These are phyloP conservation scores for Closterium sp. DNA, from an alignment of 139 green algal genomes.

Conservation along the genomic window DNA sequence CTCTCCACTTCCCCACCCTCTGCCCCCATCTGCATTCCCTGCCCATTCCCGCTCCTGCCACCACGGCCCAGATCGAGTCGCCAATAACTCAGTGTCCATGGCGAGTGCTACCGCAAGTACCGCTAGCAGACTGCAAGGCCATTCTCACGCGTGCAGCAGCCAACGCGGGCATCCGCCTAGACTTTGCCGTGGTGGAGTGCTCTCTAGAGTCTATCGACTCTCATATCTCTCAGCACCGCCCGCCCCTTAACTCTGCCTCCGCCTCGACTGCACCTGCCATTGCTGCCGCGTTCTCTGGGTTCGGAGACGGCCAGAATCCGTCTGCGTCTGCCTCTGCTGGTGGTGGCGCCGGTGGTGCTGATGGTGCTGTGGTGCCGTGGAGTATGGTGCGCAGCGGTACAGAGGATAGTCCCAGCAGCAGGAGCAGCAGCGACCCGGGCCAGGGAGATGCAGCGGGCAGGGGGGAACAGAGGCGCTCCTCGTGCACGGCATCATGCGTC, in stretches of 20 bases:
- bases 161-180: neutral
- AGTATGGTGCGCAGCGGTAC: neutral
- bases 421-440: neutral
- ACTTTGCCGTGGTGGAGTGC: neutral
- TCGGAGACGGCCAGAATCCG: too few species aligned
- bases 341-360: neutral
- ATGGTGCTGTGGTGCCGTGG: neutral
- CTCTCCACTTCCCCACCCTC: neutral
- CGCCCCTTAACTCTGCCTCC: neutral
- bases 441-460: conserved; percentile 5
- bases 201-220: neutral
- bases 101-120: neutral
- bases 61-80: neutral
- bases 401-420: neutral
- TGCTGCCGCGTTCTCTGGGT: too few species aligned
- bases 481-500: conserved; percentile 1
- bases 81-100: neutral
- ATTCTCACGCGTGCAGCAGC: neutral
- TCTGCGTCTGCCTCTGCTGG: neutral
- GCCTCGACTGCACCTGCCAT: neutral
- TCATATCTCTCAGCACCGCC: neutral
- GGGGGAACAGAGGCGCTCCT: neutral
- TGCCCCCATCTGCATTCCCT: neutral
- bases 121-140: neutral
- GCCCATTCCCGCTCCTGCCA: too few species aligned